A percentile compares a stretch with the other conserved stretches of the same genome.
Evolutionary conservation across 352 stramenopile genomes (phyloP).

Genomic region (Pythium insidiosum): DNA sequence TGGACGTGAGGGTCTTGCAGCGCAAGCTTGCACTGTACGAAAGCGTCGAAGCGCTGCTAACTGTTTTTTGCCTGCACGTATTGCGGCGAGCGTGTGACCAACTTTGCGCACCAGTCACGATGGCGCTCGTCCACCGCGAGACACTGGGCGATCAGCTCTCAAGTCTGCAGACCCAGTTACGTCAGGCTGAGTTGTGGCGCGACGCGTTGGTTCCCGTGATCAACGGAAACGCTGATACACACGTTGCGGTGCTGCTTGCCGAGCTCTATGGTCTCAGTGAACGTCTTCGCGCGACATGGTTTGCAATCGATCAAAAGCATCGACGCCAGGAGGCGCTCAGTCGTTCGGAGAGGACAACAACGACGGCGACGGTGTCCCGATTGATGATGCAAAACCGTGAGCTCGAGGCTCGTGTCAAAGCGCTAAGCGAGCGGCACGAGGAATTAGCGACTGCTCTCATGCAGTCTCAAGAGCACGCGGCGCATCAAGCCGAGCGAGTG

Average conservation of each 20-base stretch:
- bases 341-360: constrained; percentile 13
- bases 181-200: constrained; percentile 17
- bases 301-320: constrained; percentile 35
- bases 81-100: constrained; percentile 41
- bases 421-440: too few species aligned
- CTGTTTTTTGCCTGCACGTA: constrained; percentile 48
- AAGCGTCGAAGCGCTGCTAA: constrained; percentile 34
- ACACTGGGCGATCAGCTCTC: constrained; percentile 38
- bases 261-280: constrained; percentile 37
- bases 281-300: constrained; percentile 39
- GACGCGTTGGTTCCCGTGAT: constrained; percentile 1
- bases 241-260: constrained; percentile 10
- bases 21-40: constrained; percentile 19
- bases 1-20: constrained; percentile 6
- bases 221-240: constrained; percentile 1
- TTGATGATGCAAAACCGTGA: constrained; percentile 2
- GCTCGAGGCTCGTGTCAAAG: too few species aligned
- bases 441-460: too few species aligned
- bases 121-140: constrained; percentile 13
- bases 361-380: constrained; percentile 3
- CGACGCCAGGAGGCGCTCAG: constrained; percentile 24
- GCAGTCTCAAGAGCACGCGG: too few species aligned
- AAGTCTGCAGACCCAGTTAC: constrained; percentile 26
- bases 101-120: constrained; percentile 21
- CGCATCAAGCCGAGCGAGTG: too few species aligned